A percentile compares a stretch with the other conserved stretches of the same genome.
Conservation (phyloP, 2,329 filamentous ascomycete species). For the Cladosporium sp. region DNA sequence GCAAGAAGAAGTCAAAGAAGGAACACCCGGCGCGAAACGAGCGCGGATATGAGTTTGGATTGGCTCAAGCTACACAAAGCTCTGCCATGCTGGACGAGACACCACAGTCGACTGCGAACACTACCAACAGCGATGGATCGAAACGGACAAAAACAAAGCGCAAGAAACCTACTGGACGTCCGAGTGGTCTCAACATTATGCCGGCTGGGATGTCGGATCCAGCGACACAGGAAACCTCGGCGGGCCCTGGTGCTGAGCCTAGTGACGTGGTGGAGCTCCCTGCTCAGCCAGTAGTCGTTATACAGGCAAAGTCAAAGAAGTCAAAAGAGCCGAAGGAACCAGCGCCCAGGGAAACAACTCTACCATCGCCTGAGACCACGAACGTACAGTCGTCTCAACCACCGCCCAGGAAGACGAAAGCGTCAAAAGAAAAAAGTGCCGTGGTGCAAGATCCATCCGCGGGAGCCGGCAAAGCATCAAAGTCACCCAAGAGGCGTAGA, state of each 20-base stretch:
- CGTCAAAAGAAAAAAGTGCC: background rate
- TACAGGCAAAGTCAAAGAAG: background rate
- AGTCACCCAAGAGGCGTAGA: background rate
- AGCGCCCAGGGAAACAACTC: too few species aligned
- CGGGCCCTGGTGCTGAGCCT: background rate
- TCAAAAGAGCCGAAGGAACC: background rate
- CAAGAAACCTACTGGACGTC: conserved; percentile 6
- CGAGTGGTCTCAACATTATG: conserved; percentile 8
- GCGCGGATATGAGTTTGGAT: background rate
- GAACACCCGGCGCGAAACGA: background rate
- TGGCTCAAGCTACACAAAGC: conserved; percentile 2
- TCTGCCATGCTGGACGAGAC: background rate
- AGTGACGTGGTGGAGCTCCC: background rate
- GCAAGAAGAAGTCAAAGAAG: conserved; percentile 12
- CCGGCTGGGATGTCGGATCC: background rate
- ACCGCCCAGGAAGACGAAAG: background rate
- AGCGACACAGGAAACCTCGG: background rate
- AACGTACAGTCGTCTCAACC: background rate
- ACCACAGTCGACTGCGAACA: background rate
- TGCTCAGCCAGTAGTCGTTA: background rate
- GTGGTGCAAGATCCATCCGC: background rate
- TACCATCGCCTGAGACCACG: background rate
- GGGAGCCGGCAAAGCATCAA: background rate
- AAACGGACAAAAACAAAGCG: conserved; percentile 8
- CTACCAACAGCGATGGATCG: background rate